A percentile compares a stretch with the other conserved stretches of the same genome.
phyloP scores from a whole-genome alignment of 2,329 filamentous ascomycete species.

The Alternaria incomplexa region DNA sequence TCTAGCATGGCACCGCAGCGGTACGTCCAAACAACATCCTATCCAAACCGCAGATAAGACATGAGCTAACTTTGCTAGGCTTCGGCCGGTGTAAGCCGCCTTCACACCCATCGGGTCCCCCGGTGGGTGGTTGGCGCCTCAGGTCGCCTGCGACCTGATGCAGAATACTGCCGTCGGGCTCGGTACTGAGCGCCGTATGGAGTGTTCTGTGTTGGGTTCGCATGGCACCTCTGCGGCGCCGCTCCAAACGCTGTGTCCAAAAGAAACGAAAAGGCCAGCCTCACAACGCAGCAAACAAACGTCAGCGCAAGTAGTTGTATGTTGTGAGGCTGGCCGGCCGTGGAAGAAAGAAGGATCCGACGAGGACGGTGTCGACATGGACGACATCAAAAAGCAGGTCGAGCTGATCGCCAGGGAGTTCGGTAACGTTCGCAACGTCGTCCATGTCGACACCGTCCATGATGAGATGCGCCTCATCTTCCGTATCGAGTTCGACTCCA shows the following conservation, averaged over 20 bases:
- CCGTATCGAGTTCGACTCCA: too few species aligned
- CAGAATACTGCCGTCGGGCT: not conserved
- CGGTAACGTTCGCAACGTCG: too few species aligned
- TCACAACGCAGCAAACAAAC: constrained; percentile 44
- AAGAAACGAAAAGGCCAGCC: constrained; percentile 36
- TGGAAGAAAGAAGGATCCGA: not conserved
- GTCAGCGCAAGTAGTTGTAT: constrained; percentile 31
- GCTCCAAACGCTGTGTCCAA: not conserved
- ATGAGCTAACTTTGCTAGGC: not conserved
- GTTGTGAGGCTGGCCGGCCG: not conserved
- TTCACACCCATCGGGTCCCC: not conserved
- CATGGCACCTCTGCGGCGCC: not conserved
- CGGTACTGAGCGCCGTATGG: not conserved
- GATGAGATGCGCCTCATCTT: too few species aligned
- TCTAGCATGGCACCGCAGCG: not conserved
- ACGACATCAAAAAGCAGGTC: too few species aligned
- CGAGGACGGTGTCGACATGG: too few species aligned
- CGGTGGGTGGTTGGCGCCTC: not conserved
- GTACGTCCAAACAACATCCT: not conserved
- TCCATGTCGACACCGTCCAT: not conserved
- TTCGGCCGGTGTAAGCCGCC: not conserved
- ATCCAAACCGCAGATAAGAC: not conserved
- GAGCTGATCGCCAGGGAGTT: too few species aligned
- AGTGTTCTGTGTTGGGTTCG: not conserved
- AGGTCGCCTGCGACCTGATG: not conserved